Percentiles rank a stretch among this genome's conserved stretches.
Conservation (phyloP, 139 green algal species). For the Tetraselmis striata region DNA sequence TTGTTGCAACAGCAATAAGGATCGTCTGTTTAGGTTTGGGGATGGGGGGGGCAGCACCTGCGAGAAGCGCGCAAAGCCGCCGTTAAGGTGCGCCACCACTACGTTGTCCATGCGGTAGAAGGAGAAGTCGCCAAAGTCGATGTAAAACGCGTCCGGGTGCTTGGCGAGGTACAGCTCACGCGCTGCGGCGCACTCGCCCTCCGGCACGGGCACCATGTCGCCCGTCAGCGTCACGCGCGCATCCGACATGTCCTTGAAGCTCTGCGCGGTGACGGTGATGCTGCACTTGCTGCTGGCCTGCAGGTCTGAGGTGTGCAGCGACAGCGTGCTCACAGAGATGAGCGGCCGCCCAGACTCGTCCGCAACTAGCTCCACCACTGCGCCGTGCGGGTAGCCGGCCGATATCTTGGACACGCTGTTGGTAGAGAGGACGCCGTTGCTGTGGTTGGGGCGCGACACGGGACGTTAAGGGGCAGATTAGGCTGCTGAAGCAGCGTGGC, state of each 20-base stretch:
- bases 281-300: constrained; percentile 35
- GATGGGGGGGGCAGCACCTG: neutral
- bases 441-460: constrained; percentile 8
- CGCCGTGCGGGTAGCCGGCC: constrained; percentile 48
- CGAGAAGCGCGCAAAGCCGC: constrained; percentile 58
- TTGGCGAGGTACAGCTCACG: constrained; percentile 51
- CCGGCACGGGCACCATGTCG: constrained; percentile 27
- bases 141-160: constrained; percentile 74
- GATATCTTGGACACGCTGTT: constrained; percentile 12
- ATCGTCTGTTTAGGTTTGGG: too few species aligned
- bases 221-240: constrained; percentile 60
- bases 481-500: neutral
- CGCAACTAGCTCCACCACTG: constrained; percentile 59
- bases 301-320: constrained; percentile 60
- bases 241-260: constrained; percentile 55
- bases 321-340: constrained; percentile 57
- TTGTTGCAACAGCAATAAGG: too few species aligned
- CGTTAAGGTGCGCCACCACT: constrained; percentile 42
- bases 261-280: constrained; percentile 53
- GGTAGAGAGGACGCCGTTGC: constrained; percentile 57
- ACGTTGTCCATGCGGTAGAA: constrained; percentile 51
- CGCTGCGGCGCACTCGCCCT: constrained; percentile 30
- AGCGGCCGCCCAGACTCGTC: constrained; percentile 50
- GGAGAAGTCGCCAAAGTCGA: constrained; percentile 76
- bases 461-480: neutral